A percentile compares a stretch with the other conserved stretches of the same genome.
phyloP scores from a whole-genome alignment of 2,329 filamentous ascomycete species.

The Cladosporium sp. region DNA sequence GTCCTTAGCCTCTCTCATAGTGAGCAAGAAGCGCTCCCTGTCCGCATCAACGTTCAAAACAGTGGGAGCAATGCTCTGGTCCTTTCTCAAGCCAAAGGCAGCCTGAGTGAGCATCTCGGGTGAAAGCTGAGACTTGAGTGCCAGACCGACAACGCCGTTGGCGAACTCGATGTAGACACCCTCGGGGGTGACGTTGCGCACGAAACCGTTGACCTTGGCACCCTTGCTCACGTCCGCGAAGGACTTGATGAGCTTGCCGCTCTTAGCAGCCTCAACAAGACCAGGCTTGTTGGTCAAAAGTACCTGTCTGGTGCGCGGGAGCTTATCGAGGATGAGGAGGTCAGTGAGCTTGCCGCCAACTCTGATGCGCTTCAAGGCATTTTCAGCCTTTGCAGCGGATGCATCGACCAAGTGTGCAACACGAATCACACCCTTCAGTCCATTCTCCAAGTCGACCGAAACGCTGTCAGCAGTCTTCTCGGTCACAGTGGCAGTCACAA shows the following conservation, averaged over 20 bases:
- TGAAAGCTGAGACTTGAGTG: slow-evolving; percentile 77
- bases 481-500: slow-evolving; percentile 71
- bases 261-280: slow-evolving; percentile 72
- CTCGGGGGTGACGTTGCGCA: slow-evolving; percentile 79
- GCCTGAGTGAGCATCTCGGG: slow-evolving; percentile 67
- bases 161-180: slow-evolving; percentile 89
- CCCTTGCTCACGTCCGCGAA: slow-evolving; percentile 74
- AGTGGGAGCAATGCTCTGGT: slow-evolving; percentile 73
- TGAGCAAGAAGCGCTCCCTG: slow-evolving; percentile 68
- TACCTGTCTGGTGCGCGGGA: slow-evolving; percentile 73
- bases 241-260: slow-evolving; percentile 68
- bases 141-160: slow-evolving; percentile 71
- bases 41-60: slow-evolving; percentile 72
- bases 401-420: slow-evolving; percentile 83
- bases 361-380: slow-evolving; percentile 76
- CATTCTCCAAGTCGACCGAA: slow-evolving; percentile 72
- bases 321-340: slow-evolving; percentile 84
- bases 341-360: slow-evolving; percentile 82
- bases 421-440: slow-evolving; percentile 75
- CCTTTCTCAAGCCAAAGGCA: slow-evolving; percentile 76
- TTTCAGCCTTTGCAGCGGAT: slow-evolving; percentile 73
- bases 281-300: slow-evolving; percentile 81
- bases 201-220: slow-evolving; percentile 71
- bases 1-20: slow-evolving; percentile 55
- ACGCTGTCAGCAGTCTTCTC: slow-evolving; percentile 48